Conservation (phyloP, 192 early-diverging fungal genomes). For the Coemansia reversa region DNA sequence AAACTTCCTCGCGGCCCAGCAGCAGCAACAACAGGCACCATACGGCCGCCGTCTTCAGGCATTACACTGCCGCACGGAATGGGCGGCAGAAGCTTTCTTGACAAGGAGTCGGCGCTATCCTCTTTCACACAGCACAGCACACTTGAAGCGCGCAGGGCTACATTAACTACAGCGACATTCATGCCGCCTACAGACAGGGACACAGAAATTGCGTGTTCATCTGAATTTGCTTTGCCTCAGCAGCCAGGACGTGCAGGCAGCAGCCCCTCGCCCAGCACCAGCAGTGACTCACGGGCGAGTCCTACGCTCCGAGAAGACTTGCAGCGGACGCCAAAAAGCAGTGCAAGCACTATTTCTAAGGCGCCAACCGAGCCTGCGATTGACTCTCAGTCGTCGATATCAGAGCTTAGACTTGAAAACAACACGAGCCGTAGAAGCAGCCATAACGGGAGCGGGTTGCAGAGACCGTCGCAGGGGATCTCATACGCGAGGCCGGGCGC, state of each 20-base stretch:
- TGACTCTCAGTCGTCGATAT: neutral
- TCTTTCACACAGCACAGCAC: constrained; percentile 37
- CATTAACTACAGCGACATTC: constrained; percentile 39
- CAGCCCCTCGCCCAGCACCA: constrained; percentile 26
- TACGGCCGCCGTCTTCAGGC: constrained; percentile 41
- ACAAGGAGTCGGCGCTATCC: constrained; percentile 27
- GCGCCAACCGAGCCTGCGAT: neutral
- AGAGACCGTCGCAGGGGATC: neutral
- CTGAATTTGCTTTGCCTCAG: constrained; percentile 23
- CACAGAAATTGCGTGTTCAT: constrained; percentile 30
- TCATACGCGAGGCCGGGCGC: neutral
- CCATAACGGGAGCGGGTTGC: neutral
- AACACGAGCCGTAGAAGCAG: neutral
- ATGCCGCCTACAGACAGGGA: constrained; percentile 13
- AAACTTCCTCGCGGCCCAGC: constrained; percentile 39
- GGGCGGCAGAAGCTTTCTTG: constrained; percentile 21
- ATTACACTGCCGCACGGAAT: constrained; percentile 32
- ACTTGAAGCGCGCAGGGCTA: constrained; percentile 28
- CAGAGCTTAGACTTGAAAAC: neutral
- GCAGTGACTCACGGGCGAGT: constrained; percentile 11
- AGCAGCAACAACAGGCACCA: constrained; percentile 14
- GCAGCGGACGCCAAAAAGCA: neutral
- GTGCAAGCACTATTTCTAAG: constrained; percentile 5
- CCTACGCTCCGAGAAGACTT: neutral
- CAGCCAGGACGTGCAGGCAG: constrained; percentile 18